Percentiles rank a stretch among this genome's conserved stretches.
phyloP scores from a whole-genome alignment of 371 early-diverging fungal genomes.

The Edhazardia aedis region DNA sequence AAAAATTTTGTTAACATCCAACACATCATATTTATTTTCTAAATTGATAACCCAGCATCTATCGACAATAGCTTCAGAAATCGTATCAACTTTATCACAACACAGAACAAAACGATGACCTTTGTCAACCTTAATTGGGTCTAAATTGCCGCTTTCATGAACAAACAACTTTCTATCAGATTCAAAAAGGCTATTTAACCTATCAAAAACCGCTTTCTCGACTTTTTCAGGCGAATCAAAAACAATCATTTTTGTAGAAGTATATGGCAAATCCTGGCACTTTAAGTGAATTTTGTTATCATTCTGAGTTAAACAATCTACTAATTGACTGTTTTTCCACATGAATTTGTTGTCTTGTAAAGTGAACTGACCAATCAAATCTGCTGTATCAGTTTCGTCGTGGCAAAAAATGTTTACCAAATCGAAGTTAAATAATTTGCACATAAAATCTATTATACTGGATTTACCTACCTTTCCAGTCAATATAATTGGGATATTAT shows the following conservation, averaged over 20 bases:
- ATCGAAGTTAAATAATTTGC: not conserved
- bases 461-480: constrained; percentile 20
- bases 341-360: constrained; percentile 8
- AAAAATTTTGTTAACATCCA: no score
- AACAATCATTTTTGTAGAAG: constrained; percentile 16
- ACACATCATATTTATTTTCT: no score
- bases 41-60: no score
- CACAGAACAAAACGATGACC: no score
- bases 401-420: constrained; percentile 24
- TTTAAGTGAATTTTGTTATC: no score
- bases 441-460: no score
- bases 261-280: no score
- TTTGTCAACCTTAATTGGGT: no score
- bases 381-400: constrained; percentile 33
- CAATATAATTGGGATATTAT: constrained; percentile 30
- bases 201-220: constrained; percentile 36
- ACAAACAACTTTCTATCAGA: not conserved
- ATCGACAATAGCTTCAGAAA: no score
- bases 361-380: constrained; percentile 35
- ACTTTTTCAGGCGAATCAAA: constrained; percentile 31
- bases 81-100: no score
- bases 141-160: not conserved
- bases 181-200: constrained; percentile 40
- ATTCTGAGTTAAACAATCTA: no score
- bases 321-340: no score